These are phyloP conservation scores for Bipolaris gigantea DNA, from an alignment of 2,329 filamentous ascomycete genomes.

Conservation along the genomic window DNA sequence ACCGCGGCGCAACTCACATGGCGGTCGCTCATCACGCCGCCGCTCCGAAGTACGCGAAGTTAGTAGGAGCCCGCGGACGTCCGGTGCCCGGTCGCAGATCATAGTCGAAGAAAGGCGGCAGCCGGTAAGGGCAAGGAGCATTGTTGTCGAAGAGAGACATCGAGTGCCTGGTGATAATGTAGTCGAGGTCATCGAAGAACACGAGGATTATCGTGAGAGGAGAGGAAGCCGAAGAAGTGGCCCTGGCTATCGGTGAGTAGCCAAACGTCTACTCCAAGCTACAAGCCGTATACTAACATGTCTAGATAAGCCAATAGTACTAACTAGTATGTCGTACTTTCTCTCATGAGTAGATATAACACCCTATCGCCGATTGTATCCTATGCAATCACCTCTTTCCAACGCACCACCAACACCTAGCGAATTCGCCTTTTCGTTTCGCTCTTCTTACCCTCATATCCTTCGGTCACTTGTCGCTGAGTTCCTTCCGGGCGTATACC, in stretches of 20 bases:
- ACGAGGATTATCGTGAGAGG: slow-evolving; percentile 46
- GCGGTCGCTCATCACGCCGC: slow-evolving; percentile 36
- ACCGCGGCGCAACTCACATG: slow-evolving; percentile 33
- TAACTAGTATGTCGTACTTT: neutral
- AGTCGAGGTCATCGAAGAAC: slow-evolving; percentile 63
- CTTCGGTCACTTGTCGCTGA: neutral
- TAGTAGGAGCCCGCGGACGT: slow-evolving; percentile 43
- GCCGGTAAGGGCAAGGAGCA: slow-evolving; percentile 36
- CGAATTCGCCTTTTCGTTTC: neutral
- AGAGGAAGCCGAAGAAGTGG: slow-evolving; percentile 44
- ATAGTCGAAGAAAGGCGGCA: slow-evolving; percentile 45
- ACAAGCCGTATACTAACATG: neutral
- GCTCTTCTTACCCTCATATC: neutral
- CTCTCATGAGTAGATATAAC: neutral
- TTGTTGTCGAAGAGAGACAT: slow-evolving; percentile 50
- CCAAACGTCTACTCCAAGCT: neutral
- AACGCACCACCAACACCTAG: slow-evolving; percentile 6
- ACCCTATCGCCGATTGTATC: neutral
- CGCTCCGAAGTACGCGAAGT: slow-evolving; percentile 43
- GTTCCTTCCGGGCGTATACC: slow-evolving; percentile 10
- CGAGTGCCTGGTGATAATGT: slow-evolving; percentile 56
- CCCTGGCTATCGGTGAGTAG: slow-evolving; percentile 53
- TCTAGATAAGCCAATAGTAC: slow-evolving; percentile 5
- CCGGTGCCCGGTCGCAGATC: slow-evolving; percentile 35
- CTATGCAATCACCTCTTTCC: neutral